Evolutionary conservation across 129 eudicot species (phyloP).

Genomic region (Flaveria ramosissima): DNA sequence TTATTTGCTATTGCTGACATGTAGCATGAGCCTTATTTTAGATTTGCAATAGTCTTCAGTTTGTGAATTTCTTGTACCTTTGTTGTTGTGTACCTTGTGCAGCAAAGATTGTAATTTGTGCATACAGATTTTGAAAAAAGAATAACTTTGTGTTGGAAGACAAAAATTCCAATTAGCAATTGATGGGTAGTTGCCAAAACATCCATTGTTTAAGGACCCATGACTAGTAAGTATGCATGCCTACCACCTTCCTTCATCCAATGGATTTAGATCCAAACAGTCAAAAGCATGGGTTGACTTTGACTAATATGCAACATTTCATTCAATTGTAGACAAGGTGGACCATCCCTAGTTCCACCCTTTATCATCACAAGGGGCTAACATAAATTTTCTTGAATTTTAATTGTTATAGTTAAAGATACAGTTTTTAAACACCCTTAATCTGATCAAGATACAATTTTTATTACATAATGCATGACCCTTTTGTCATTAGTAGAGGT

Average conservation of each 20-base stretch:
- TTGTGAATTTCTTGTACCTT: constrained; percentile 13
- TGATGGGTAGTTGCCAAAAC: constrained; percentile 31
- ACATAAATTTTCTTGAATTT: not conserved
- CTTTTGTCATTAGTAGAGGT: not conserved
- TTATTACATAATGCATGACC: constrained; percentile 1
- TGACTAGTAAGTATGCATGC: constrained; percentile 30
- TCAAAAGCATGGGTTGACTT: constrained; percentile 35
- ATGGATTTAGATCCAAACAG: constrained; percentile 17
- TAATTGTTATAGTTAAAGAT: not conserved
- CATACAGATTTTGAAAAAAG: constrained; percentile 14
- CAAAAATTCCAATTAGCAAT: constrained; percentile 13
- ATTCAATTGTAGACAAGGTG: not conserved
- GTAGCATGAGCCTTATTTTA: constrained; percentile 20
- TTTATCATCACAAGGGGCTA: not conserved
- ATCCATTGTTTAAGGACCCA: constrained; percentile 25
- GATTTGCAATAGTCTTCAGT: constrained; percentile 5
- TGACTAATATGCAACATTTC: constrained; percentile 2
- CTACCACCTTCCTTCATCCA: constrained; percentile 26
- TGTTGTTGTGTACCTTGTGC: constrained; percentile 28
- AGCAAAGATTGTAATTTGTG: constrained; percentile 22
- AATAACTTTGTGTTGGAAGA: constrained; percentile 7
- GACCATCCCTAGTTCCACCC: not conserved
- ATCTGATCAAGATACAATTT: constrained; percentile 1
- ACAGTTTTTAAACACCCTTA: not conserved
- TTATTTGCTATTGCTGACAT: constrained; percentile 33